phyloP scores from a whole-genome alignment of 2,329 filamentous ascomycete genomes.

The Myriangium duriaei region DNA sequence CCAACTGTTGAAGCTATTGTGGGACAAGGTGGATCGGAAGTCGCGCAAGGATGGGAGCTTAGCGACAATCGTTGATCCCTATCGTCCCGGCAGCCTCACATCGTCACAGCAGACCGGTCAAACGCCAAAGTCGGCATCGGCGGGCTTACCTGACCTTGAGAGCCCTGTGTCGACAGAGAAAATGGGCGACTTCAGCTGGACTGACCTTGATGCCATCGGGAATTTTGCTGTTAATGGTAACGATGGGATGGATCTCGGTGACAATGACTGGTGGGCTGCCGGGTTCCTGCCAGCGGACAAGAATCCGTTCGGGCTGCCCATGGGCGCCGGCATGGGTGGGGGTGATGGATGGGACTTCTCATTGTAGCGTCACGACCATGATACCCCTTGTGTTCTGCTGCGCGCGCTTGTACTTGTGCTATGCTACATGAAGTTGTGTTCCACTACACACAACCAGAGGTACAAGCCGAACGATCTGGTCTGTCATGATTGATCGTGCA shows the following conservation, averaged over 20 bases:
- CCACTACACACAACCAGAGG: no score
- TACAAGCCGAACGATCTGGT: no score
- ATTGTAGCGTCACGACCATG: neutral
- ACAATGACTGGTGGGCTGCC: slow-evolving; percentile 24
- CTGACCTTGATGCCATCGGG: slow-evolving; percentile 34
- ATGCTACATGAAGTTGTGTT: no score
- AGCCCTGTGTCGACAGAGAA: slow-evolving; percentile 32
- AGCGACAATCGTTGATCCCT: slow-evolving; percentile 23
- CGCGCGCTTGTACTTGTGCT: no score
- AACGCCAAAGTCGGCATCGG: slow-evolving; percentile 13
- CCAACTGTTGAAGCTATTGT: slow-evolving; percentile 34
- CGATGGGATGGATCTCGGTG: slow-evolving; percentile 18
- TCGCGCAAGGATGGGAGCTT: slow-evolving; percentile 15
- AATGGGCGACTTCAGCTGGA: slow-evolving; percentile 39
- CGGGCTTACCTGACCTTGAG: slow-evolving; percentile 14
- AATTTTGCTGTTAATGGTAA: slow-evolving; percentile 36
- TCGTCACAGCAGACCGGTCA: slow-evolving; percentile 22
- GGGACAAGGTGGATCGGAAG: slow-evolving; percentile 33
- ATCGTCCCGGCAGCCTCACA: slow-evolving; percentile 27
- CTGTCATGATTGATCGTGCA: no score
- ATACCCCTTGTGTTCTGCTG: no score
- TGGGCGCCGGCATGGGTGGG: slow-evolving; percentile 16
- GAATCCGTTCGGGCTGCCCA: slow-evolving; percentile 19
- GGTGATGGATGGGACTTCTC: neutral
- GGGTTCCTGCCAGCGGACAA: slow-evolving; percentile 25